These are phyloP conservation scores for Erythrophleum fordii DNA, from an alignment of 306 rosid genomes.

Conservation along the genomic window DNA sequence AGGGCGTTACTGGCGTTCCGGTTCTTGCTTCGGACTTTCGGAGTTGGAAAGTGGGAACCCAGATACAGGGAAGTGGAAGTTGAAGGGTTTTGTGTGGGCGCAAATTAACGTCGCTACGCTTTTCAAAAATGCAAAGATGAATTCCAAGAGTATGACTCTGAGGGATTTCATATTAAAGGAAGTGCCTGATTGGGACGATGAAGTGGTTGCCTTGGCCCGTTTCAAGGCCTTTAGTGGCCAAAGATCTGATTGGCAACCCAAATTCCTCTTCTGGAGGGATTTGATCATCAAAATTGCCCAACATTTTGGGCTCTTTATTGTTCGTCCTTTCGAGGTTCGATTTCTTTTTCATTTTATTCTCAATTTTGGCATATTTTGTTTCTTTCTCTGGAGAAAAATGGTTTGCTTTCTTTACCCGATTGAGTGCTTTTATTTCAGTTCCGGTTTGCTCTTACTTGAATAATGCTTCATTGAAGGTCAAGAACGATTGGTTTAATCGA, in stretches of 20 bases:
- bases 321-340: slow-evolving; percentile 61
- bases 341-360: neutral
- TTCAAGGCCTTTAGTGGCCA: slow-evolving; percentile 96
- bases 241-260: slow-evolving; percentile 75
- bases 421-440: neutral
- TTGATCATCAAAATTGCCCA: slow-evolving; percentile 64
- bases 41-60: neutral
- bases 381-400: neutral
- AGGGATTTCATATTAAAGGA: slow-evolving; percentile 62
- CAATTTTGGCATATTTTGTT: neutral
- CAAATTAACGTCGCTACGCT: neutral
- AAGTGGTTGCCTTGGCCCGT: slow-evolving; percentile 58
- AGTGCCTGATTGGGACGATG: slow-evolving; percentile 79
- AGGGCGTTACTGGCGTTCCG: neutral
- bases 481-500: slow-evolving; percentile 73
- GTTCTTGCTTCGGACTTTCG: neutral
- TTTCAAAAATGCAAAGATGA: slow-evolving; percentile 39
- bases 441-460: neutral
- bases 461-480: slow-evolving; percentile 42
- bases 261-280: slow-evolving; percentile 72
- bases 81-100: neutral
- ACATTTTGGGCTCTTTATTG: slow-evolving; percentile 54
- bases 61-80: neutral
- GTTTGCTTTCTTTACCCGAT: neutral
- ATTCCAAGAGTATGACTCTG: slow-evolving; percentile 41